Base-by-base conservation (phyloP, 371 early-diverging fungal species). In the Syncephalastrum monosporum region DNA sequence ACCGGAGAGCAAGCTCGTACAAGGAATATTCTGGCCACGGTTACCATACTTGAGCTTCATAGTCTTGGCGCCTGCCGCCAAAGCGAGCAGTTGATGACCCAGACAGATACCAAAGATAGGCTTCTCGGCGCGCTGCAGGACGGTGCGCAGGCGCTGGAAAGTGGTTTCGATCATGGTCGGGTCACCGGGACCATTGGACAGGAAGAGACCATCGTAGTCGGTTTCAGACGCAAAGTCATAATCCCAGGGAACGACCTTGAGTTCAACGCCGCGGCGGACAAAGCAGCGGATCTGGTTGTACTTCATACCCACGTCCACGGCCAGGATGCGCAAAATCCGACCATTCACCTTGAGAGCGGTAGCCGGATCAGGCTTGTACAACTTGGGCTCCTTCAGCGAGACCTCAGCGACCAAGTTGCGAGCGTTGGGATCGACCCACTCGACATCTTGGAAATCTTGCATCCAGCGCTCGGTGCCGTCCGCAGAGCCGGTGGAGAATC, bases 51-150 rank as follows among this genome's bases (percentile, higher is more conserved):
- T 93, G 90, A 98, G 90, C 81, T 98, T 98, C 71, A 77, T 76
- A 25, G 97, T 96, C 68, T 82, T 77, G 7, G 96, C 98, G 19
- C 97, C 97, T 12, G 95, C 80, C 12, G 98, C 97, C 47, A 97
- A 80, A 14, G 96, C 93, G 57, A 96, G 70, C 44, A 98, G 78
- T 76, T 98, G 97, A 69, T 98, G 98, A 44, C 98, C 98, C 21
- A 98, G 75, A 83, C 98, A 98, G 67, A 98, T 98, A 74, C 98
- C 98, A 79, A 98, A 98, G 59, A 98, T 86, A 42, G 98, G 98
- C 67, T 91, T 91, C 52, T 82, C 85, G 19, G 82, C 73, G n/a
- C 75, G 63, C 50, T 82, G 69, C 29, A 96, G 73, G 46, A 86
- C 85, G 54, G 77, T 71, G 47, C 81, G 65, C 23, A 95, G 75